Conservation (phyloP, 2,329 filamentous ascomycete genomes). For the Cercospora sojina region DNA sequence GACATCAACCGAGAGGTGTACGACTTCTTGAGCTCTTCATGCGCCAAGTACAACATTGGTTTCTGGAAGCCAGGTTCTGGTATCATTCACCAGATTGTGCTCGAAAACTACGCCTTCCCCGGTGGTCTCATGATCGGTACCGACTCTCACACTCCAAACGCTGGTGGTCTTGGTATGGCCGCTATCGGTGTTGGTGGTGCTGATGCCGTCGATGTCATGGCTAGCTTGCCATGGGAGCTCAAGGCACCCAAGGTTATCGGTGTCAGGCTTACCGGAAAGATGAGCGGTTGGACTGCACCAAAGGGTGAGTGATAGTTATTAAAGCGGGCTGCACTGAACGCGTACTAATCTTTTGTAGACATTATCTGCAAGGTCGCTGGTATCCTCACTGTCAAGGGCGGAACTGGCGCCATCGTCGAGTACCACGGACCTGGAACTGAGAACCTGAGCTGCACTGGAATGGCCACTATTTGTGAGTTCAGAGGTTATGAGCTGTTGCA, state of each 20-base stretch:
- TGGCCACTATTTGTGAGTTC: slow-evolving; percentile 70
- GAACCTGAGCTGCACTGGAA: slow-evolving; percentile 75
- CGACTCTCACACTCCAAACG: slow-evolving; percentile 97
- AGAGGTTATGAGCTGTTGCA: neutral
- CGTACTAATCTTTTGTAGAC: slow-evolving; percentile 53
- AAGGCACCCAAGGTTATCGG: slow-evolving; percentile 98
- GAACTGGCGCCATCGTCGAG: slow-evolving; percentile 62
- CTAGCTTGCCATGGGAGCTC: slow-evolving; percentile 93
- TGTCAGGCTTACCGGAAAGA: slow-evolving; percentile 85
- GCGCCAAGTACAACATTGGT: slow-evolving; percentile 99
- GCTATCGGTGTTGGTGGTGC: slow-evolving; percentile 95
- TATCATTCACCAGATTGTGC: slow-evolving; percentile 97
- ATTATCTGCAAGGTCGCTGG: slow-evolving; percentile 97
- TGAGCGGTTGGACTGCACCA: slow-evolving; percentile 88
- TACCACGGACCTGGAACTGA: slow-evolving; percentile 66
- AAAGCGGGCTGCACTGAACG: neutral
- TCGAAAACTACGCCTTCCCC: slow-evolving; percentile 97
- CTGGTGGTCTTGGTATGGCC: slow-evolving; percentile 90
- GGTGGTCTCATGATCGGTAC: slow-evolving; percentile 97
- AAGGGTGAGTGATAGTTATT: slow-evolving; percentile 65
- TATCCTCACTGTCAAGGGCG: slow-evolving; percentile 95
- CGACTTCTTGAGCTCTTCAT: slow-evolving; percentile 89
- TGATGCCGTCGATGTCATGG: slow-evolving; percentile 98
- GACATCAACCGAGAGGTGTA: slow-evolving; percentile 94
- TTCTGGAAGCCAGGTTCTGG: slow-evolving; percentile 99